Evolutionary conservation across 768 basidiomycete species (phyloP), one percentile per base, ranked within the genome.

Genomic region (Heimioporus sp.): DNA sequence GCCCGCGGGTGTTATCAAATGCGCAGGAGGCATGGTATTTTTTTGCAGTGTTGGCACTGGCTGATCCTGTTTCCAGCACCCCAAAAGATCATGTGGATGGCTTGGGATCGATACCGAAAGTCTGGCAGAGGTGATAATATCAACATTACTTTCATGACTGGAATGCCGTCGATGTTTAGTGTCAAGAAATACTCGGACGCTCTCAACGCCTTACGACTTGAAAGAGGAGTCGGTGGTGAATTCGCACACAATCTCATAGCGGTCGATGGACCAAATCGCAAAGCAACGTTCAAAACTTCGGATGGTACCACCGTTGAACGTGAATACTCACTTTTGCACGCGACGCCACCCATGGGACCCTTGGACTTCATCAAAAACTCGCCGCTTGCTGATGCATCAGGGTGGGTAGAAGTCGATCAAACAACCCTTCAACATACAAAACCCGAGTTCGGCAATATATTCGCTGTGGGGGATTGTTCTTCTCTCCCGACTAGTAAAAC

Each of bases 21-120:
- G 95, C 66, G 89, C 94, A 60, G 87, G 92, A 74, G 90, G 90
- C 89, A 61, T 58, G 67, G 51, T 30, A 58, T 12, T 31, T 24
- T 32, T 30, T 11, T 1, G 7, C 49, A 36, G 19, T 20, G 16
- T 20, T 39, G 43, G 30, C 38, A 41, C 20, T 46, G 46, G 17
- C 58, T 61, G 5, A 54, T 40, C 21, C 34, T 19, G 34, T n/a
- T 36, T 38, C 19, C 57, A 90, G 88, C 86, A 15, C 88, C 90
- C 17, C 90, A 92, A 65, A 93, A 95, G 71, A 89, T 94, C 48
- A 93, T 96, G 90, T 96, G 92, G 92, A 92, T 93, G 89, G 89
- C 90, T 42, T 92, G 90, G 90, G 90, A 94, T 65, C 75, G 84
- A 43, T 92, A 79, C 66, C 76, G 78, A 51, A 76, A 69, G 63